Percentiles rank a stretch among this genome's conserved stretches.
Conservation (phyloP, 1,139 yeast genomes). For the Yamadazyma jaroonii region DNA sequence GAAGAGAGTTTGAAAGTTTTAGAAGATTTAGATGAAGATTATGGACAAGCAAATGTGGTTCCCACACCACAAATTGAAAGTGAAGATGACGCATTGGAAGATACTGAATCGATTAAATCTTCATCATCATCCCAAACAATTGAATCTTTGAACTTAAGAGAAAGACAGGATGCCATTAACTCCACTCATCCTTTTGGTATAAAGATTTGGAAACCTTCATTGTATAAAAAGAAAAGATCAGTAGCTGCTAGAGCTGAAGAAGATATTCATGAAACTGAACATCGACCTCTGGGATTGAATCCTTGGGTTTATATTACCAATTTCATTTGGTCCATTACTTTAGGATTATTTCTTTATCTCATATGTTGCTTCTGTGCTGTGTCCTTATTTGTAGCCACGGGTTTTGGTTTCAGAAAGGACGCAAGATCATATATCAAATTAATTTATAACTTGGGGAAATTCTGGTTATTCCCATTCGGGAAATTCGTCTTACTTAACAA, state of each 20-base stretch:
- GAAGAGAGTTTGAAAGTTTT: slow-evolving; percentile 20
- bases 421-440: slow-evolving; percentile 58
- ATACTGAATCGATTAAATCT: slow-evolving; percentile 24
- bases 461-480: slow-evolving; percentile 84
- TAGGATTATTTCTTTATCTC: slow-evolving; percentile 61
- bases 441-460: slow-evolving; percentile 62
- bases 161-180: slow-evolving; percentile 94
- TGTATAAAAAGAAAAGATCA: slow-evolving; percentile 87
- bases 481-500: slow-evolving; percentile 75
- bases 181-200: slow-evolving; percentile 98
- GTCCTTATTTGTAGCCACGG: slow-evolving; percentile 42
- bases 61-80: slow-evolving; percentile 18
- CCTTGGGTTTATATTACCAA: slow-evolving; percentile 73
- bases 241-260: slow-evolving; percentile 90
- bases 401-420: slow-evolving; percentile 39
- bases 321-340: slow-evolving; percentile 67
- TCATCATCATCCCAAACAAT: slow-evolving; percentile 52
- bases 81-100: slow-evolving; percentile 10
- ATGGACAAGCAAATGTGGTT: slow-evolving; percentile 10
- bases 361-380: slow-evolving; percentile 51
- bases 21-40: slow-evolving; percentile 17
- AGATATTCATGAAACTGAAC: slow-evolving; percentile 81
- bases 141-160: slow-evolving; percentile 86
- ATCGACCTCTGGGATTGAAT: slow-evolving; percentile 49
- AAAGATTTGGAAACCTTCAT: slow-evolving; percentile 97